Evolutionary conservation across 148 eudicot species (phyloP).

Genomic region (Amaranthus cruentus): DNA sequence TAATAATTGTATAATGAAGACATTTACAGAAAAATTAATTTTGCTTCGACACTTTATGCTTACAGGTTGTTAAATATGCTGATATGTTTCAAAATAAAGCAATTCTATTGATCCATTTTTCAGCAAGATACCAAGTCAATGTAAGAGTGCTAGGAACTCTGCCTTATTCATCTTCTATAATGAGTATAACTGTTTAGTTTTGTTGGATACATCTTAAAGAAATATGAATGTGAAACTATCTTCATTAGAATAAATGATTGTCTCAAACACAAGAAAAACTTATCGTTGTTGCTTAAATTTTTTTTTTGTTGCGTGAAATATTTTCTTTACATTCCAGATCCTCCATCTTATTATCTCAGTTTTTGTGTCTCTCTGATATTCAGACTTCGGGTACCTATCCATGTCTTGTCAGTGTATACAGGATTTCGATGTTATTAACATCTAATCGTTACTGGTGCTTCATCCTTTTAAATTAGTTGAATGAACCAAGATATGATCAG

Average conservation of each 20-base stretch:
- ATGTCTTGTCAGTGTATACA: neutral
- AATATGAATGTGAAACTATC: neutral
- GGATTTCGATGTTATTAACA: neutral
- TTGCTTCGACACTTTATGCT: conserved; percentile 1
- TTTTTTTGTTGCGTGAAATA: neutral
- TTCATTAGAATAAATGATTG: neutral
- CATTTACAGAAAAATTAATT: neutral
- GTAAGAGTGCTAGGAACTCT: conserved; percentile 34
- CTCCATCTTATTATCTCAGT: neutral
- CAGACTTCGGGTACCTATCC: neutral
- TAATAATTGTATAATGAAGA: neutral
- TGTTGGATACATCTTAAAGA: neutral
- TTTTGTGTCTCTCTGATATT: neutral
- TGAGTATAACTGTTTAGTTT: neutral
- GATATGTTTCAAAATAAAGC: conserved; percentile 78
- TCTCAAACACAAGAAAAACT: neutral
- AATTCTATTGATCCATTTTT: conserved; percentile 90
- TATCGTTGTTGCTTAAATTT: neutral
- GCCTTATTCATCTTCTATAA: neutral
- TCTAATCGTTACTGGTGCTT: neutral
- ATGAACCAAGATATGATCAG: neutral
- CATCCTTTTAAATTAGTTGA: neutral
- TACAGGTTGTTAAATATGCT: conserved; percentile 59
- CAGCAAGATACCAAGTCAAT: conserved; percentile 71
- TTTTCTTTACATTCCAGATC: neutral